Evolutionary conservation across 1,284 basidiomycete genomes (phyloP).

Genomic region (Ceratobasidium sp.): DNA sequence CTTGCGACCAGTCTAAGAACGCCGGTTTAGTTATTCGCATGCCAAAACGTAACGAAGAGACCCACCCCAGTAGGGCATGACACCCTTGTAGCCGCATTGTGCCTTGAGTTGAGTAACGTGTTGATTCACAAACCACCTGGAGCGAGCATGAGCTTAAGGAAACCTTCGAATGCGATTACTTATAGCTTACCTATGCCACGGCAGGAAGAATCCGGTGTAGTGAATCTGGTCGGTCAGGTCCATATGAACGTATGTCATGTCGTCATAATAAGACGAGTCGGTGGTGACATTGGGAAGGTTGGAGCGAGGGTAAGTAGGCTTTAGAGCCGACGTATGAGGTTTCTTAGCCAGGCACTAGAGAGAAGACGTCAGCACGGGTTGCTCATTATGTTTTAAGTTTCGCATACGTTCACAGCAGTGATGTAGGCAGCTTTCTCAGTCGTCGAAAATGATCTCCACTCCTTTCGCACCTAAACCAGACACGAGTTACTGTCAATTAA

Average conservation of each 20-base stretch:
- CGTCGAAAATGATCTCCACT: slow-evolving; percentile 22
- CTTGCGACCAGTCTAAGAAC: slow-evolving; percentile 34
- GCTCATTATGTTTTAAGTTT: not conserved
- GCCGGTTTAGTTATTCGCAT: not conserved
- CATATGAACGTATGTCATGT: slow-evolving; percentile 38
- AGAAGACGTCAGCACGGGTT: not conserved
- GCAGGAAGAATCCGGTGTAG: slow-evolving; percentile 39
- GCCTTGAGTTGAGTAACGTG: slow-evolving; percentile 36
- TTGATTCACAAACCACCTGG: slow-evolving; percentile 39
- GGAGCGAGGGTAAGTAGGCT: slow-evolving; percentile 32
- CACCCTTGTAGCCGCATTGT: slow-evolving; percentile 36
- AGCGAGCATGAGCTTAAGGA: not conserved
- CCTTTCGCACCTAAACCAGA: slow-evolving; percentile 20
- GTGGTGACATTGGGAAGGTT: slow-evolving; percentile 31
- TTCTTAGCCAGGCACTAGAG: slow-evolving; percentile 32
- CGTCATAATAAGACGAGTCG: slow-evolving; percentile 38
- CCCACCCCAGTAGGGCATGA: slow-evolving; percentile 43
- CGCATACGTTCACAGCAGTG: slow-evolving; percentile 30
- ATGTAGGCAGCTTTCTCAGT: slow-evolving; percentile 42
- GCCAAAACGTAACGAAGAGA: not conserved
- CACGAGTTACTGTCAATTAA: not conserved
- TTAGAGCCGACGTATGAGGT: slow-evolving; percentile 25
- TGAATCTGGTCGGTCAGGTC: slow-evolving; percentile 44
- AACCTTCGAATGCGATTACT: not conserved
- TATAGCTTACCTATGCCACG: slow-evolving; percentile 29